Conservation (phyloP, 1,284 basidiomycete species). For the Heimioporus retisporus region DNA sequence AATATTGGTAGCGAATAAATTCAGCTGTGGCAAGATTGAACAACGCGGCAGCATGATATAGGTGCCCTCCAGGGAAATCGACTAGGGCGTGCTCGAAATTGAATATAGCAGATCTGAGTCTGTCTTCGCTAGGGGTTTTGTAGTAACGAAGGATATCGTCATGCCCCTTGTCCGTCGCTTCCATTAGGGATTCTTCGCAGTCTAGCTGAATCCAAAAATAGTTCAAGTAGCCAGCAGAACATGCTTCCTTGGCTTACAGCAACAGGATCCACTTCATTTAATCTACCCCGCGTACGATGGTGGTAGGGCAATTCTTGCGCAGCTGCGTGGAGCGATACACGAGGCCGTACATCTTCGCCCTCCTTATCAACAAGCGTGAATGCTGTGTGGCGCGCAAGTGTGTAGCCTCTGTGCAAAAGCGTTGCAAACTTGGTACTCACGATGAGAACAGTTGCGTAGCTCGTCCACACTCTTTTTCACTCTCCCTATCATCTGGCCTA, state of each 20-base stretch:
- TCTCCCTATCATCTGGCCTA: background rate
- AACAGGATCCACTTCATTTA: background rate
- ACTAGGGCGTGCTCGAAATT: background rate
- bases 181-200: background rate
- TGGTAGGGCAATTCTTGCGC: background rate
- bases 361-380: background rate
- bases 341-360: background rate
- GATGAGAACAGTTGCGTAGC: background rate
- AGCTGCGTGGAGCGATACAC: background rate
- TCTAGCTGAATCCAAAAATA: background rate
- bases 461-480: background rate
- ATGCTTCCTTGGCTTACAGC: background rate
- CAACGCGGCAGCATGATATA: background rate
- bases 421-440: background rate
- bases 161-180: background rate
- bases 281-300: background rate
- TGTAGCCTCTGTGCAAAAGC: background rate
- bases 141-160: background rate
- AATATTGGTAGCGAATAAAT: slow-evolving; percentile 6
- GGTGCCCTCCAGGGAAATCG: background rate
- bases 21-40: slow-evolving; percentile 25
- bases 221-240: no score
- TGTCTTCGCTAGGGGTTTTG: background rate
- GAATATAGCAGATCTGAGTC: background rate
- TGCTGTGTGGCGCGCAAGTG: background rate